Evolutionary conservation across 148 eudicot species (phyloP), one percentile per base, ranked within the genome.

Genomic region (Silene uniflora): DNA sequence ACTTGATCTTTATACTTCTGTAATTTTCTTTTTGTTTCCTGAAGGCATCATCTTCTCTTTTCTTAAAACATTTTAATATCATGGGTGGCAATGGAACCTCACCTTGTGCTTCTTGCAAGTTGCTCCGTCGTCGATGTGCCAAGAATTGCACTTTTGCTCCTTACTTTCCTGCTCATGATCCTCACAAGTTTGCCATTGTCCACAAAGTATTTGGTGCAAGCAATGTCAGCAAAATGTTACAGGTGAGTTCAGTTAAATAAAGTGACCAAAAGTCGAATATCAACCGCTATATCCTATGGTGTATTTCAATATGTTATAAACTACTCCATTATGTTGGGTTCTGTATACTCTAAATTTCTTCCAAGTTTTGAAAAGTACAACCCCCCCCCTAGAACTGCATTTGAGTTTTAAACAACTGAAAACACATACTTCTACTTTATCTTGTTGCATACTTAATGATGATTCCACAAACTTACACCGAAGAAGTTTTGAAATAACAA

Each of bases 141-240:
- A 90, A 90, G 76, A 97, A 93, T 78, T 93, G 98, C 88, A 81
- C 84, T 59, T 93, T 93, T 71, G 91, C 98, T 35, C 98, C 98
- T 62, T 93, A 93, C 83, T 93, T 93, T 79, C 98, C 98, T 17
- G 78, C 98, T 3, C 88, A 91, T 23, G 97, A 93, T 47, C 97
- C 97, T 76, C 93, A 85, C 71, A 93, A 90, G 83, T 93, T 93
- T 47, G 94, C 97, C 79, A 91, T 90, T 21, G 98, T 91, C 78
- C 98, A 93, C 84, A 93, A 93, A 79, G 89, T 93, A 69, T 93
- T 93, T 59, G 98, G 98, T 54, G 98, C 98, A 42, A 91, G 97
- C 89, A 93, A 93, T 80, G 86, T 93, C 75, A 91, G 95, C 95
- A 93, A 93, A 81, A 91, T 91, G 94, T 76, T 93, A 81, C 98